phyloP scores from a whole-genome alignment of 192 early-diverging fungal genomes.

The Coemansia sp. region DNA sequence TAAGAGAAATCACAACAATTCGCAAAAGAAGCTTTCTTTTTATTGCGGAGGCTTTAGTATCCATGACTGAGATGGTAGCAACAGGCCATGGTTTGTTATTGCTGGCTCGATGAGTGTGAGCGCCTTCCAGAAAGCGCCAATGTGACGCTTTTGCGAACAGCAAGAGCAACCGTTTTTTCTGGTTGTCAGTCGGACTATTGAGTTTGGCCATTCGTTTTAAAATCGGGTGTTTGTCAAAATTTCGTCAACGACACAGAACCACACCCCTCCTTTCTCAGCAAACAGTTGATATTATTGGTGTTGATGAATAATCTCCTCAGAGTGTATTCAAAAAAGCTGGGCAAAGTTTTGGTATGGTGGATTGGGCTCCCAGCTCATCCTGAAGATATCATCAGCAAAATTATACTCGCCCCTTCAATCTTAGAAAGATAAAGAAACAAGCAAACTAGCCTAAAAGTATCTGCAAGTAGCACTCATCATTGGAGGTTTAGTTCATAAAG shows the following conservation, averaged over 20 bases:
- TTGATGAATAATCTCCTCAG: background rate
- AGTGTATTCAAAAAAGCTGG: conserved; percentile 1
- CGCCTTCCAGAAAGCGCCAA: conserved; percentile 11
- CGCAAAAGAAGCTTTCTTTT: conserved; percentile 7
- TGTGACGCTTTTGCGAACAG: conserved; percentile 8
- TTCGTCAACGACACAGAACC: conserved; percentile 12
- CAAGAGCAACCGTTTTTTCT: background rate
- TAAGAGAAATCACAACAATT: background rate
- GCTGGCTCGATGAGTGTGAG: conserved; percentile 18
- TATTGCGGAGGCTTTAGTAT: conserved; percentile 13
- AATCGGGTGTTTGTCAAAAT: conserved; percentile 25
- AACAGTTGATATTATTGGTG: background rate
- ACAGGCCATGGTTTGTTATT: background rate
- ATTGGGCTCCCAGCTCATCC: conserved; percentile 4
- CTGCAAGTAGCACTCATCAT: conserved; percentile 21
- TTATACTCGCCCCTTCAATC: background rate
- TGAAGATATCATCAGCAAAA: conserved; percentile 7
- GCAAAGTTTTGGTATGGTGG: conserved; percentile 5
- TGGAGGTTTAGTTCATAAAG: conserved; percentile 20
- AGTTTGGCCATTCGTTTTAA: conserved; percentile 21
- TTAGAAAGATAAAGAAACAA: background rate
- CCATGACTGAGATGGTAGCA: conserved; percentile 12
- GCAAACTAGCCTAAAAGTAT: conserved; percentile 5
- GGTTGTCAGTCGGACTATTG: conserved; percentile 24
- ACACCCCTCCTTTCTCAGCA: too few species aligned